Evolutionary conservation across 2,329 filamentous ascomycete species (phyloP), one percentile per base, ranked within the genome.

Genomic region (Bipolaris victoriae): DNA sequence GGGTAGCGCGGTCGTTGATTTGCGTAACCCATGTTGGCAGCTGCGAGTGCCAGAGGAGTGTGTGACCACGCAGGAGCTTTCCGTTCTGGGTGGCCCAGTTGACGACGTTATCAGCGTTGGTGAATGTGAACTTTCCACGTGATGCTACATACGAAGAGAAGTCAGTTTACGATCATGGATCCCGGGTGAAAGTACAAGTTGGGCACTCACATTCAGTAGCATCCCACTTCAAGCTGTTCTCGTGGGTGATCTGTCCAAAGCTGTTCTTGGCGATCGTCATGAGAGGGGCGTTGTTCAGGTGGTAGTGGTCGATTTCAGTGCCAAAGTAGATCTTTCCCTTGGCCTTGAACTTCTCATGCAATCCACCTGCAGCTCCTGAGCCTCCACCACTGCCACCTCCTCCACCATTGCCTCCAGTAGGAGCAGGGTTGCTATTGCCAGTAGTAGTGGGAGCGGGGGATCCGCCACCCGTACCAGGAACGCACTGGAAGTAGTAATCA

Each of bases 191-290:
- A 16, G n/a, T 10, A 22, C 7, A 31, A 13, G n/a, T 11, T 2
- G 16, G 7, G 58, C 79, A 77, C 31, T 71, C 69, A 55, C 71
- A 68, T 73, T 88, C 78, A 16, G 80, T 80, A 33, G 82, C 77
- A 63, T 88, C 85, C 87, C 87, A 90, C 76, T 90, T 90, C 83
- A 89, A 87, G 69, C 81, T 64, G 80, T 90, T 90, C 79, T 90
- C 88, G 1, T 84, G 82, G 0, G 87, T 89, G 22, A 90, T 79
- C 71, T 86, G 83, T 16, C 87, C 87, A 60, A 89, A 90, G 73
- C n/a, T 18, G 2, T 45, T 45, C n/a, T 88, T 78, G 52, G 79
- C 77, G 61, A 82, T 81, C 72, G 90, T 84, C 66, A 88, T 81
- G 55, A 80, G 79, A 15, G 80, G 80, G 55, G 82, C 84, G 61